A percentile compares a stretch with the other conserved stretches of the same genome.
Conservation (phyloP, 345 rosid species). For the Ricinus communis region DNA sequence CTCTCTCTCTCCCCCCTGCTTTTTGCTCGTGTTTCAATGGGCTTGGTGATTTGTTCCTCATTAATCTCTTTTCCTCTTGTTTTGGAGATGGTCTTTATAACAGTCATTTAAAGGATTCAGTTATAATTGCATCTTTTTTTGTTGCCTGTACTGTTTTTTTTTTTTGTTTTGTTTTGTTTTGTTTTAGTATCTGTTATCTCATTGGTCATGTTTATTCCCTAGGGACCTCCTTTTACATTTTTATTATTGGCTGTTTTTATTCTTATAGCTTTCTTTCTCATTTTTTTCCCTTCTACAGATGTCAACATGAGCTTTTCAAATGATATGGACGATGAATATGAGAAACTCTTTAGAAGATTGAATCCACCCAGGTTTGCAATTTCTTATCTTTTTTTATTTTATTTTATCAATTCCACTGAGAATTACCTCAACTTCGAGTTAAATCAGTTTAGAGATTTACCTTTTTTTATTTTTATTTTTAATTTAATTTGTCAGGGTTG, state of each 20-base stretch:
- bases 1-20: background rate
- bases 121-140: background rate
- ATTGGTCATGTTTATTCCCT: constrained; percentile 29
- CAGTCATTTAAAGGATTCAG: background rate
- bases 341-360: constrained; percentile 83
- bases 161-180: background rate
- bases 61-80: background rate
- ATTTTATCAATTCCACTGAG: background rate
- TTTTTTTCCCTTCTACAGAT: constrained; percentile 43
- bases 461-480: constrained; percentile 7
- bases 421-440: too few relatives aligned
- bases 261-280: constrained; percentile 1
- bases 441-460: constrained; percentile 2
- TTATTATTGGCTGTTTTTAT: constrained; percentile 21
- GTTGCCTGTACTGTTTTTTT: too few relatives aligned
- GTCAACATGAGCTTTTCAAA: constrained; percentile 65
- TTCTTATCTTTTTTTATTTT: constrained; percentile 10
- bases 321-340: constrained; percentile 80
- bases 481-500: constrained; percentile 62
- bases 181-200: constrained; percentile 14
- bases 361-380: constrained; percentile 78
- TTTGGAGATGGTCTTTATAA: background rate
- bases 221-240: constrained; percentile 6
- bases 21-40: too few relatives aligned
- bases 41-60: background rate